Evolutionary conservation across 2,329 filamentous ascomycete species (phyloP).

Genomic region (Clarireedia monteithiana): DNA sequence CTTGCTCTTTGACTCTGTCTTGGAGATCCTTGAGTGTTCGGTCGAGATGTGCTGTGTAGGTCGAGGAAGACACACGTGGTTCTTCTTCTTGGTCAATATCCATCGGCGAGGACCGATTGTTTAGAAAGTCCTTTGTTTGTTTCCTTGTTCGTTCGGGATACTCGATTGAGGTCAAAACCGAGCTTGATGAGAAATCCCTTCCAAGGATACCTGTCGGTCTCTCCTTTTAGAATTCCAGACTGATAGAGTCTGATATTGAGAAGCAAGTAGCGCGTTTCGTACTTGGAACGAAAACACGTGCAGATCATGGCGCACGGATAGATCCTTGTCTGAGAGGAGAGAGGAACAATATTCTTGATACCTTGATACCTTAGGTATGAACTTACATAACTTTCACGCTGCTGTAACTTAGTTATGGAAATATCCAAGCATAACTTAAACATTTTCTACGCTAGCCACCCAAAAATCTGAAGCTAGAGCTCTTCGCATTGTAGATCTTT

Average conservation of each 20-base stretch:
- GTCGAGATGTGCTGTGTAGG: conserved; percentile 50
- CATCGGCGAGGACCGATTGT: too few relatives aligned
- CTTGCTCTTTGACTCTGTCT: conserved; percentile 45
- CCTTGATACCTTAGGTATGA: neutral
- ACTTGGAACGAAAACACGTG: neutral
- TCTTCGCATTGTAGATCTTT: neutral
- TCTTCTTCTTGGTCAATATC: conserved; percentile 11
- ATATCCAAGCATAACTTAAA: neutral
- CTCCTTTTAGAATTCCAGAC: neutral
- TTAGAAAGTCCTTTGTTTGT: too few relatives aligned
- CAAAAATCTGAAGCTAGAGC: neutral
- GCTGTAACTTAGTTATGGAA: neutral
- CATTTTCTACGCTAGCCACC: neutral
- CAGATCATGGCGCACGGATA: neutral
- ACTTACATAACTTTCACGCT: neutral
- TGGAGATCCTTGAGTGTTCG: conserved; percentile 62
- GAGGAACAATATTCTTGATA: too few relatives aligned
- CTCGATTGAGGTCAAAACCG: too few relatives aligned
- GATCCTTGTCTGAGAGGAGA: neutral
- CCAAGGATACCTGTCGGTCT: neutral
- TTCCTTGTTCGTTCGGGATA: too few relatives aligned
- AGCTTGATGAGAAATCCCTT: too few relatives aligned
- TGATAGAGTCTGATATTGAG: neutral
- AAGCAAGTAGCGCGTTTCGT: neutral
- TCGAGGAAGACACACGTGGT: conserved; percentile 29